Conservation (phyloP, 768 basidiomycete genomes). For the Pisolithus marmoratus region DNA sequence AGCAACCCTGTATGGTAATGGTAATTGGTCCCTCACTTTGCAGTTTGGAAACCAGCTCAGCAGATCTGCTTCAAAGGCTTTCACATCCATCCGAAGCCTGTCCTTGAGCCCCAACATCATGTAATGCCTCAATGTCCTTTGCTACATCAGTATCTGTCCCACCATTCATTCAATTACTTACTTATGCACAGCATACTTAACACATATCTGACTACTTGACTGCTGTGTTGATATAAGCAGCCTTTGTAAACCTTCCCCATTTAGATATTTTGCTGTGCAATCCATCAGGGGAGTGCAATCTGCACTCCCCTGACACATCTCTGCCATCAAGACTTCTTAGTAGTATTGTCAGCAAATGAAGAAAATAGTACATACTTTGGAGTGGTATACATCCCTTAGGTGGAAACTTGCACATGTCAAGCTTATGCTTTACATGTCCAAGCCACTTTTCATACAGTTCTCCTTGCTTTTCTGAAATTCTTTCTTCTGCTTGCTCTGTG, state of each 20-base stretch:
- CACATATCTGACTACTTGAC: not conserved
- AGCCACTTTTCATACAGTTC: not conserved
- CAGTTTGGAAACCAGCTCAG: too few relatives aligned
- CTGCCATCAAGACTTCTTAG: too few relatives aligned
- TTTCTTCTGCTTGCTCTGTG: constrained; percentile 14
- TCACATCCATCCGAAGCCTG: too few relatives aligned
- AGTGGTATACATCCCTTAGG: not conserved
- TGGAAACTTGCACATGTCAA: not conserved
- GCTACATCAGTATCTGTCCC: too few relatives aligned
- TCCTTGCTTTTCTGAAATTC: constrained; percentile 12
- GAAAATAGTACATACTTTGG: not conserved
- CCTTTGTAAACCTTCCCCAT: not conserved
- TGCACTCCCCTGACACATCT: not conserved
- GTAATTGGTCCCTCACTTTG: too few relatives aligned
- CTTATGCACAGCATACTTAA: not conserved
- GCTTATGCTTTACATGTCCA: not conserved
- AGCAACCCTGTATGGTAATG: too few relatives aligned
- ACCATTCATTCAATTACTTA: too few relatives aligned
- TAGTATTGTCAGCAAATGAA: not conserved
- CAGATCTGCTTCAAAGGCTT: too few relatives aligned
- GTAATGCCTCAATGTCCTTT: too few relatives aligned
- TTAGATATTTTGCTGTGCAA: not conserved
- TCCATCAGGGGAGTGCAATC: not conserved
- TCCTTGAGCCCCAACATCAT: too few relatives aligned
- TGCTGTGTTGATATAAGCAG: not conserved